Percentiles rank a stretch among this genome's conserved stretches.
phyloP scores from a whole-genome alignment of 148 eudicot genomes.

The Vaccinium corymbosum region DNA sequence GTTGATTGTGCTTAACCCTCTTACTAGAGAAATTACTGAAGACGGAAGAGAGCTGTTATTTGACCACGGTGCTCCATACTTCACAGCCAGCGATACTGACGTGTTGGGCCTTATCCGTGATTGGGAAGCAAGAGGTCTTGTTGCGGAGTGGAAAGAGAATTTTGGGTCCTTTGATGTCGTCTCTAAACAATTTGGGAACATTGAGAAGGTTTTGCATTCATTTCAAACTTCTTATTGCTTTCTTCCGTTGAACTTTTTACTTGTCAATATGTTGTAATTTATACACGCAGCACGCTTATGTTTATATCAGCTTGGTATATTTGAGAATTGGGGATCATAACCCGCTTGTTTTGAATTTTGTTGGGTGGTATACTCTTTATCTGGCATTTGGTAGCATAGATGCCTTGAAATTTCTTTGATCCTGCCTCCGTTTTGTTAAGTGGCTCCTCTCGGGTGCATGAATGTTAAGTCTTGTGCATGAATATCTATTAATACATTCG shows the following conservation, averaged over 20 bases:
- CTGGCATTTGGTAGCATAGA: background rate
- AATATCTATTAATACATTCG: background rate
- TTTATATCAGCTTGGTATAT: background rate
- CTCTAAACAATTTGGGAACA: constrained; percentile 49
- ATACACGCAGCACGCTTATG: background rate
- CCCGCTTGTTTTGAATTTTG: background rate
- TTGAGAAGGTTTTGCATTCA: constrained; percentile 47
- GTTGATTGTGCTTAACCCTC: background rate
- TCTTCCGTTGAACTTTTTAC: background rate
- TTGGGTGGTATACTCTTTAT: background rate
- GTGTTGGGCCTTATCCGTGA: constrained; percentile 51
- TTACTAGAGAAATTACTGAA: constrained; percentile 59
- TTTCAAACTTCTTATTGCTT: background rate
- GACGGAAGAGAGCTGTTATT: constrained; percentile 77
- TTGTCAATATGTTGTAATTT: background rate
- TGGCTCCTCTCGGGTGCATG: background rate
- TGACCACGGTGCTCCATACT: constrained; percentile 95
- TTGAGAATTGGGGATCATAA: background rate
- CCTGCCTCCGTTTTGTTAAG: background rate
- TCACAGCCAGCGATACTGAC: constrained; percentile 48
- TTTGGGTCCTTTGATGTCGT: constrained; percentile 68
- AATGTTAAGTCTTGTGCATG: background rate
- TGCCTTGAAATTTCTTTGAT: background rate
- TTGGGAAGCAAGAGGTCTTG: constrained; percentile 83
- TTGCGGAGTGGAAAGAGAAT: constrained; percentile 78